Percentiles rank a stretch among this genome's conserved stretches.
These are phyloP conservation scores for Pseudogymnoascus verrucosus DNA, from an alignment of 2,329 filamentous ascomycete genomes.

Conservation along the genomic window DNA sequence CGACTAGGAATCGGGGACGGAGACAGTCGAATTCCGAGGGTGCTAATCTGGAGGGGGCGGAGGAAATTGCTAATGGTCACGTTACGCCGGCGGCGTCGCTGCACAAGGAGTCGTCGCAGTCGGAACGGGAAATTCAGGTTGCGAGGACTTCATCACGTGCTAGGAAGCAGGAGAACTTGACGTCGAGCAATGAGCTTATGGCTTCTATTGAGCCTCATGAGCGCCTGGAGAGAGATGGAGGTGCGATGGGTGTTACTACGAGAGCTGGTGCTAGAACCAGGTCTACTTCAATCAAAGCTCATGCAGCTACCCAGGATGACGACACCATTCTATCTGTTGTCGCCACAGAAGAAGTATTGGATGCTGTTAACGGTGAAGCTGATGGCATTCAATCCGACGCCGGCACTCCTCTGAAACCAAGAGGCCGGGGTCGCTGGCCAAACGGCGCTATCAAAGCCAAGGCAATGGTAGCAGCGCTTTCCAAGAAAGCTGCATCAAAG, in stretches of 20 bases:
- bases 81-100: not conserved
- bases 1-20: not conserved
- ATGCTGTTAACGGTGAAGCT: not conserved
- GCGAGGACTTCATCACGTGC: not conserved
- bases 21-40: not conserved
- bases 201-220: not conserved
- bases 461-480: not conserved
- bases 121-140: not conserved
- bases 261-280: not conserved
- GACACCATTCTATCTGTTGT: not conserved
- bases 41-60: not conserved
- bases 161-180: not conserved
- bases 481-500: slow-evolving; percentile 11
- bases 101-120: not conserved
- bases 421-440: not conserved
- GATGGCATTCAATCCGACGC: not conserved
- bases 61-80: not conserved
- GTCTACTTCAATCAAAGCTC: not conserved
- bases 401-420: not conserved
- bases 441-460: not conserved
- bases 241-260: not conserved
- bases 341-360: not conserved
- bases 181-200: not conserved
- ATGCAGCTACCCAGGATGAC: not conserved
- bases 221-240: not conserved